Base-by-base conservation (phyloP, 345 rosid genomes). In the Gossypium mustelinum region DNA sequence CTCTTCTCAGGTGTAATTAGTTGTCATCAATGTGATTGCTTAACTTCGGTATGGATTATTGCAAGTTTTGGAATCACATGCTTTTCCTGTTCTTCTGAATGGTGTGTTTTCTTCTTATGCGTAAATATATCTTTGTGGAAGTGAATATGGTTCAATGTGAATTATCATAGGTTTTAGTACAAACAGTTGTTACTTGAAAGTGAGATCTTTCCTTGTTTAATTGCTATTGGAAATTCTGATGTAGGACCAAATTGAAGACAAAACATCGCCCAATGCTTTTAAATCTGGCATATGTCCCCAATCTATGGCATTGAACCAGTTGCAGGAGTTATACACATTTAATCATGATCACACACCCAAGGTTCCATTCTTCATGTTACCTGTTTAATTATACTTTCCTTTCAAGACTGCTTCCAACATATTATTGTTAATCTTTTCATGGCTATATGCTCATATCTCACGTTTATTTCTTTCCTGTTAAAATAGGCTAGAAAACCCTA, bases 401-500 rank as follows among this genome's bases (percentile, higher is more conserved):
- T 66, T 55, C 43, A 64, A 17, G 39, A 27, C 10, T 1, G 18
- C 7, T 11, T 10, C 17, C 11, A 2, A 12, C 34, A 45, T 11
- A 52, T 66, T 44, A 14, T 69, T 69, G 73, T 51, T 51, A 52
- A 17, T 51, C 45, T 51, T 51, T 25, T 69, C 7, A 9, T 52
- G 45, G 44, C 2, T 44, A 24, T 44, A 24, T 76, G 22, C 71
- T 78, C 67, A 17, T 27, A 10, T 14, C 18, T 43, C 9, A 10
- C 11, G 9, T 4, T 51, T 34, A 63, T 22, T 41, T 67, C 44
- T 39, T 3, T 67, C 14, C 60, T 51, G 13, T 57, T 69, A 47
- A 48, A 77, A 12, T 73, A 94, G 97, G 84, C 76, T 73, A 87
- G 98, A 73, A 89, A 92, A 77, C 97, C 98, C 2, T 94, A 94